These are phyloP conservation scores for Inosperma sp. DNA, from an alignment of 768 basidiomycete species.

Conservation along the genomic window DNA sequence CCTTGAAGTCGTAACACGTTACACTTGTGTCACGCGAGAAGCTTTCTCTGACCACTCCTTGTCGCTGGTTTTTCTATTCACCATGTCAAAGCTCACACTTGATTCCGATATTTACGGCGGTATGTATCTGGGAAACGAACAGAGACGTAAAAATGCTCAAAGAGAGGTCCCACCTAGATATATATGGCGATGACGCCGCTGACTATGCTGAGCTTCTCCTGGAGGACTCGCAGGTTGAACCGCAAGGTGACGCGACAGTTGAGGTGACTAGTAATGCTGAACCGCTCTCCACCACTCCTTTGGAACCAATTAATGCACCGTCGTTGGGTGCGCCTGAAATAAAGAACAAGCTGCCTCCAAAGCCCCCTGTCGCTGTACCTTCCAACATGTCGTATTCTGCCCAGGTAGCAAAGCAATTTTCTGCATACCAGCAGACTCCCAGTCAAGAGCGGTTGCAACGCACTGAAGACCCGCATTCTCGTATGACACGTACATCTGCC, in stretches of 20 bases:
- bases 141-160: background rate
- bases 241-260: too few species aligned
- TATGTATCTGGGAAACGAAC: conserved; percentile 11
- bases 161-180: conserved; percentile 32
- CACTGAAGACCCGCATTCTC: conserved; percentile 22
- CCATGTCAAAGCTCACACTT: conserved; percentile 12
- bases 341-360: conserved; percentile 26
- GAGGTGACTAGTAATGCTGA: too few species aligned
- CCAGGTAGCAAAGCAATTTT: conserved; percentile 63
- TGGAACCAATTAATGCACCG: too few species aligned
- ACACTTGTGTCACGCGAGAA: too few species aligned
- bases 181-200: conserved; percentile 51
- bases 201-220: too few species aligned
- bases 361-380: conserved; percentile 16
- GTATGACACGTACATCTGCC: background rate
- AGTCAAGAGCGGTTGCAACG: conserved; percentile 59
- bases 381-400: conserved; percentile 51
- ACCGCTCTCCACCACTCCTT: too few species aligned
- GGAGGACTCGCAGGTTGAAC: too few species aligned
- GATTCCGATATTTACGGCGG: conserved; percentile 38
- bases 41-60: background rate
- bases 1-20: too few species aligned
- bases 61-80: background rate
- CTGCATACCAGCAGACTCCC: conserved; percentile 58
- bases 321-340: too few species aligned